Percentiles rank a stretch among this genome's conserved stretches.
These are phyloP conservation scores for Pichia nanzhaoensis DNA, from an alignment of 805 yeast genomes.

Conservation along the genomic window DNA sequence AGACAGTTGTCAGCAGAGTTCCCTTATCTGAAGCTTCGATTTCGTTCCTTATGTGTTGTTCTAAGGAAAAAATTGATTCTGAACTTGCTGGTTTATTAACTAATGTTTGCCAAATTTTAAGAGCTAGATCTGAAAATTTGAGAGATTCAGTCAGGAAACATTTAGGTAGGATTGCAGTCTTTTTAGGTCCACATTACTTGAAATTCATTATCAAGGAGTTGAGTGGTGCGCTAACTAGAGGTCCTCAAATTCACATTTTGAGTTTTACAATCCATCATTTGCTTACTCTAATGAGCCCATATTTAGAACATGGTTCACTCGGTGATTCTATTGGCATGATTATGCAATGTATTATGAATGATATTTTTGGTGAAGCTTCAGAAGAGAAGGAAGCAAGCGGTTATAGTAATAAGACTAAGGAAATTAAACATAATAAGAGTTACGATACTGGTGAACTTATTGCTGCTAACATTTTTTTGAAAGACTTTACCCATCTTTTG, in stretches of 20 bases:
- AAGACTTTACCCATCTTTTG: conserved; percentile 49
- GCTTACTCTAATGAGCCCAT: conserved; percentile 41
- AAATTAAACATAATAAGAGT: conserved; percentile 84
- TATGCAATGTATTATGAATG: conserved; percentile 80
- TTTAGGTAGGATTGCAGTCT: conserved; percentile 53
- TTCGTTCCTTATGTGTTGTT: conserved; percentile 55
- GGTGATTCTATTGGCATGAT: conserved; percentile 56
- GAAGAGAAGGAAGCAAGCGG: conserved; percentile 94
- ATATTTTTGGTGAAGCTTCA: conserved; percentile 85
- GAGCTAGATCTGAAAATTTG: conserved; percentile 78
- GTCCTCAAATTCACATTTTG: conserved; percentile 89
- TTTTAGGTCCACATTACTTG: conserved; percentile 69
- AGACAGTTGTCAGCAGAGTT: conserved; percentile 66
- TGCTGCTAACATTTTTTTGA: conserved; percentile 55
- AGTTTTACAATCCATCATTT: conserved; percentile 81
- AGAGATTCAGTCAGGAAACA: conserved; percentile 81
- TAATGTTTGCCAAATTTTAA: conserved; percentile 78
- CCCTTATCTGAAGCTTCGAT: conserved; percentile 79
- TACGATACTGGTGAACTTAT: conserved; percentile 79
- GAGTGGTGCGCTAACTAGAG: conserved; percentile 70
- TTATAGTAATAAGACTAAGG: conserved; percentile 77
- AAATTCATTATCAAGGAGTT: conserved; percentile 73
- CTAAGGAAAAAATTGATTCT: conserved; percentile 45
- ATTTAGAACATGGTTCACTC: conserved; percentile 60
- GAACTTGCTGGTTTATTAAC: conserved; percentile 80